Conservation (phyloP, 805 yeast species). For the Saccharomycopsis javanensis region DNA sequence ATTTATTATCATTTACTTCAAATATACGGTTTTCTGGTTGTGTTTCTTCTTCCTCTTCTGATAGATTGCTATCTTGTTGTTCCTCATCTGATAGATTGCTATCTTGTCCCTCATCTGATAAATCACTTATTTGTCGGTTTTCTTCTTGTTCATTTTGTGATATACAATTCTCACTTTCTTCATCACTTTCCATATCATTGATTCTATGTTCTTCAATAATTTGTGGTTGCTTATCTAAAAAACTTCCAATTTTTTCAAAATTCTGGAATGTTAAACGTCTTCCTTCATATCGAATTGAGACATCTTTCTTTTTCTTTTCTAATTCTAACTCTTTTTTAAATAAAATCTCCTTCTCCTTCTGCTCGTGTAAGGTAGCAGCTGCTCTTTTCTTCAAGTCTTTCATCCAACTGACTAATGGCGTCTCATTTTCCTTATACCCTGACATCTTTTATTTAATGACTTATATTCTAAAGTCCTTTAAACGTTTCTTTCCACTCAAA, state of each 20-base stretch:
- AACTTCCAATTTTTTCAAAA: constrained; percentile 9
- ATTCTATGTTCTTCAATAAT: neutral
- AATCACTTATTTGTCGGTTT: neutral
- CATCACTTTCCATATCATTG: neutral
- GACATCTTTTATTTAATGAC: neutral
- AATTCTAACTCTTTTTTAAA: constrained; percentile 29
- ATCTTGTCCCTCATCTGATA: neutral
- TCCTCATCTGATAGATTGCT: neutral
- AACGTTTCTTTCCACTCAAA: neutral
- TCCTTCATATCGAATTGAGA: constrained; percentile 20
- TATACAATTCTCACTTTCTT: neutral
- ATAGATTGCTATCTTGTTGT: neutral
- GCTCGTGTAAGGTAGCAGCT: constrained; percentile 24
- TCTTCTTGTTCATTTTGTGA: neutral
- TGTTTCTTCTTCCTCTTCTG: neutral
- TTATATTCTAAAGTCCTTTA: neutral
- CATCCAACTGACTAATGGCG: constrained; percentile 28
- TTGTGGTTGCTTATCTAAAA: neutral
- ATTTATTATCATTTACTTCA: neutral
- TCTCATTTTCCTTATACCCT: neutral
- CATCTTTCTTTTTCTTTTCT: constrained; percentile 24
- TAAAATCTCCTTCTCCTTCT: constrained; percentile 29
- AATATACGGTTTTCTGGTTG: neutral
- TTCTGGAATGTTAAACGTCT: constrained; percentile 1
- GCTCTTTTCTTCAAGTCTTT: constrained; percentile 28